These are phyloP conservation scores for Termitomyces bulborhizus DNA, from an alignment of 768 basidiomycete species.

Conservation along the genomic window DNA sequence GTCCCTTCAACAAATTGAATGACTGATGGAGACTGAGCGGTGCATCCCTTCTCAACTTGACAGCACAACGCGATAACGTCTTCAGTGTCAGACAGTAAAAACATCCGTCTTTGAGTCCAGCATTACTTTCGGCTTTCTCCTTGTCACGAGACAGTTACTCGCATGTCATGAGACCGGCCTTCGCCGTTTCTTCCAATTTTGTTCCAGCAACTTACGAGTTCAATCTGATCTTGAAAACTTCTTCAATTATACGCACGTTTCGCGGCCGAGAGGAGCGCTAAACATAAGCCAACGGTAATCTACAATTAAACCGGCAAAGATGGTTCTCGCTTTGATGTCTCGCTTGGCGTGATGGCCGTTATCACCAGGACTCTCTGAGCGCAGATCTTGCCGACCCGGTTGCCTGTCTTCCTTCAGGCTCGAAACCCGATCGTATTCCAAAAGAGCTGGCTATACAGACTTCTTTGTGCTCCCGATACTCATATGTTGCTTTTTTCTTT, in stretches of 20 bases:
- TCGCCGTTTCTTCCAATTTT: not conserved
- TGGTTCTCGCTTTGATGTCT: slow-evolving; percentile 2
- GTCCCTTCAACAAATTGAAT: not conserved
- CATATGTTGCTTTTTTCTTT: not conserved
- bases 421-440: not conserved
- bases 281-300: not conserved
- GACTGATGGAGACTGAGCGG: not conserved
- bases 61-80: not conserved
- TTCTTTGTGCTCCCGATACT: not conserved
- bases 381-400: not conserved
- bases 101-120: not conserved
- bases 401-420: not conserved
- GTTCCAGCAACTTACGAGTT: not conserved
- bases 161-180: no score
- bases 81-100: not conserved
- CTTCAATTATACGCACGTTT: not conserved
- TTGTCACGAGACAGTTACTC: not conserved
- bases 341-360: slow-evolving; percentile 5
- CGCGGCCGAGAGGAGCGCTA: not conserved
- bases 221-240: not conserved
- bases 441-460: not conserved
- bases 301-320: not conserved
- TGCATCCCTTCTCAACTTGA: not conserved
- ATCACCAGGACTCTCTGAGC: not conserved
- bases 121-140: not conserved